Conservation (phyloP, 1,284 basidiomycete species). For the Blastosporella zonata region DNA sequence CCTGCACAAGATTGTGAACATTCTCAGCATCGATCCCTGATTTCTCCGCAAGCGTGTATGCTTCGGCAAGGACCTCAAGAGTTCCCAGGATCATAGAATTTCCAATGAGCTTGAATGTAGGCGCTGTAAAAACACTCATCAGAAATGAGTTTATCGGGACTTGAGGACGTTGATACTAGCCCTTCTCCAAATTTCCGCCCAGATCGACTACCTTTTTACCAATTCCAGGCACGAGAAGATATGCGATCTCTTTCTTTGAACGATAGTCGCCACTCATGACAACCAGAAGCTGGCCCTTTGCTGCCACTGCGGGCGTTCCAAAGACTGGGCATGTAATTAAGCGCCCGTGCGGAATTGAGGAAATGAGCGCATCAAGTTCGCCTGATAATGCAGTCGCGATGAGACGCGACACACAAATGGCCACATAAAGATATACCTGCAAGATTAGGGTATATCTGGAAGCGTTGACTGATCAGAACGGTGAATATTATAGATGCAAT, state of each 20-base stretch:
- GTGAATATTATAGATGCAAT: neutral
- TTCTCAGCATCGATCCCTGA: slow-evolving; percentile 71
- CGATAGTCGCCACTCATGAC: slow-evolving; percentile 83
- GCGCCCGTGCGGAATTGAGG: slow-evolving; percentile 56
- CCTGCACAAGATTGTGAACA: slow-evolving; percentile 58
- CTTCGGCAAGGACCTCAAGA: slow-evolving; percentile 79
- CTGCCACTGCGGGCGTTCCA: slow-evolving; percentile 69
- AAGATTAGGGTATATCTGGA: slow-evolving; percentile 65
- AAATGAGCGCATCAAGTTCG: slow-evolving; percentile 71
- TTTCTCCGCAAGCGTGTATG: slow-evolving; percentile 82
- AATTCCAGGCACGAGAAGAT: slow-evolving; percentile 75
- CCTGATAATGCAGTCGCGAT: slow-evolving; percentile 32
- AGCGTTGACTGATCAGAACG: neutral
- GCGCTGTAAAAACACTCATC: slow-evolving; percentile 39
- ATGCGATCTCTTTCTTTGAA: slow-evolving; percentile 78
- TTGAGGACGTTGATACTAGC: slow-evolving; percentile 30
- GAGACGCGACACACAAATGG: neutral
- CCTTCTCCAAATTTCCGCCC: slow-evolving; percentile 77
- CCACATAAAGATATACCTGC: slow-evolving; percentile 44
- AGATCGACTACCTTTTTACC: slow-evolving; percentile 75
- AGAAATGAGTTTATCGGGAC: neutral
- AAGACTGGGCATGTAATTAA: slow-evolving; percentile 83
- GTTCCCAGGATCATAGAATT: slow-evolving; percentile 69
- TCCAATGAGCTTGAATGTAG: slow-evolving; percentile 78
- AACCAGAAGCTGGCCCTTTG: slow-evolving; percentile 68